These are phyloP conservation scores for Cadophora luteo-olivacea DNA, from an alignment of 2,329 filamentous ascomycete species.

Conservation along the genomic window DNA sequence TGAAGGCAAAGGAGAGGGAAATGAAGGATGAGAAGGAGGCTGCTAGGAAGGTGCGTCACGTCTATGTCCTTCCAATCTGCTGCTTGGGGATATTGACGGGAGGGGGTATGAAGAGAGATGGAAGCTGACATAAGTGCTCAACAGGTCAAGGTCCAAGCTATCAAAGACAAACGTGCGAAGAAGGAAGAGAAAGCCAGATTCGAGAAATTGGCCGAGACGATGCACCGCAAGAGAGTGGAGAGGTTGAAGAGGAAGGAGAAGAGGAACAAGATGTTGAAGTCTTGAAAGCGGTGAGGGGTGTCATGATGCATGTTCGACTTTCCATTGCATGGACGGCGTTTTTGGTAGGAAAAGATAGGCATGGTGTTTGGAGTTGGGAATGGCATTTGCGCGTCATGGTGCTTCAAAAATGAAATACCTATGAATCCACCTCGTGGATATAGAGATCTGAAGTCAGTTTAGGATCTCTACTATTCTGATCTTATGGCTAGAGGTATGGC, in stretches of 20 bases:
- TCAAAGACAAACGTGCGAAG: constrained; percentile 83
- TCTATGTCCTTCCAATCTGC: neutral
- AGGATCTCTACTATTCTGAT: neutral
- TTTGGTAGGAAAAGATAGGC: constrained; percentile 22
- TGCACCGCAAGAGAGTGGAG: constrained; percentile 96
- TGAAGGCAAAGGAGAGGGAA: constrained; percentile 93
- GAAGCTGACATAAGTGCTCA: constrained; percentile 26
- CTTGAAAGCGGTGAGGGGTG: constrained; percentile 53
- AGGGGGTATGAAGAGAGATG: neutral
- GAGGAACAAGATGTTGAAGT: constrained; percentile 84
- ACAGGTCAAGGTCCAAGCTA: constrained; percentile 76
- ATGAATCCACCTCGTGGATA: neutral
- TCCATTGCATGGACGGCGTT: constrained; percentile 7
- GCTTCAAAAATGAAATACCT: neutral
- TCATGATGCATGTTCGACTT: neutral
- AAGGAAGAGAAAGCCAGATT: constrained; percentile 95
- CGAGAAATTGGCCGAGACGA: constrained; percentile 94
- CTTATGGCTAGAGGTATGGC: neutral
- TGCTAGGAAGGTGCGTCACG: constrained; percentile 73
- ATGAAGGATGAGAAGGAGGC: constrained; percentile 95
- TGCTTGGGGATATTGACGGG: neutral
- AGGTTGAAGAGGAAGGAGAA: constrained; percentile 94
- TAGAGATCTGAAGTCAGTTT: too few species aligned
- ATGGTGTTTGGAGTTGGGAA: neutral
- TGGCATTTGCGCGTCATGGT: too few species aligned